These are phyloP conservation scores for Lizonia empirigonia DNA, from an alignment of 2,329 filamentous ascomycete species.

Conservation along the genomic window DNA sequence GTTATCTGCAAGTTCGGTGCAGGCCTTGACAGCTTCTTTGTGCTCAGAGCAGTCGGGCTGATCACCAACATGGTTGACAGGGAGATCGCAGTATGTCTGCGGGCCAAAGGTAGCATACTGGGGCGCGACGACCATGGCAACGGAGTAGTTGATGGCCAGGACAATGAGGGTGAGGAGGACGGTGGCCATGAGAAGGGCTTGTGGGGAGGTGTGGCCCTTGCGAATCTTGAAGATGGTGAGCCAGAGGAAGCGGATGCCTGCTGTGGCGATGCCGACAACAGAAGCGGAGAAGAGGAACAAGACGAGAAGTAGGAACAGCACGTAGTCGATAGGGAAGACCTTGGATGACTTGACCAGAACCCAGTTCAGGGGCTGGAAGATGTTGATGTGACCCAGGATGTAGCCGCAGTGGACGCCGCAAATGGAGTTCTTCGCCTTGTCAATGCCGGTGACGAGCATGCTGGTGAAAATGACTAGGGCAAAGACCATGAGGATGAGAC, in stretches of 20 bases:
- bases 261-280: conserved; percentile 80
- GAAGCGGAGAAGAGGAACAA: conserved; percentile 88
- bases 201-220: conserved; percentile 85
- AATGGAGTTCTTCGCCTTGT: conserved; percentile 94
- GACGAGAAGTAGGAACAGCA: conserved; percentile 83
- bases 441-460: conserved; percentile 93
- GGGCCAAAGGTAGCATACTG: conserved; percentile 95
- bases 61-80: conserved; percentile 64
- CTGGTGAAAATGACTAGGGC: conserved; percentile 81
- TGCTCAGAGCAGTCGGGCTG: conserved; percentile 77
- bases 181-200: conserved; percentile 88
- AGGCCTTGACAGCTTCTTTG: conserved; percentile 75
- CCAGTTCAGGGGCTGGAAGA: conserved; percentile 96
- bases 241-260: conserved; percentile 97
- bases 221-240: conserved; percentile 89
- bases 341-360: conserved; percentile 79
- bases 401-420: conserved; percentile 93
- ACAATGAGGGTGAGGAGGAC: conserved; percentile 89
- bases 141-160: conserved; percentile 87
- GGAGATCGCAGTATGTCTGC: conserved; percentile 87
- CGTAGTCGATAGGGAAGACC: conserved; percentile 89
- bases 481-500: conserved; percentile 75
- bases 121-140: conserved; percentile 92
- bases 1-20: conserved; percentile 76
- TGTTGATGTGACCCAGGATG: conserved; percentile 82